Evolutionary conservation across 2,329 filamentous ascomycete species (phyloP).

Genomic region (Magnaporthiopsis rhizophila): DNA sequence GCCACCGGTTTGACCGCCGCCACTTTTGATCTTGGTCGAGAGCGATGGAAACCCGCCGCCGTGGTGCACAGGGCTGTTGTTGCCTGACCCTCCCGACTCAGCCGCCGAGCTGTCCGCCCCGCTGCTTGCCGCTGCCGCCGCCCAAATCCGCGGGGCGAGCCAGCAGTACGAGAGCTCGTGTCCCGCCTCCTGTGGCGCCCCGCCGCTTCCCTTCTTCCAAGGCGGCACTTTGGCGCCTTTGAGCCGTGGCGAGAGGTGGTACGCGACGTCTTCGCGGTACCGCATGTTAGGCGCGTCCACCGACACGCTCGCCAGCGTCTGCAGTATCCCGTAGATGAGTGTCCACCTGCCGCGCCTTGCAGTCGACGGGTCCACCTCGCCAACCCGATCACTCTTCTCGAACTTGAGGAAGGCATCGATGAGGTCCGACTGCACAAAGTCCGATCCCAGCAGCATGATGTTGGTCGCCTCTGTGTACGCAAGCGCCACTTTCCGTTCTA

Average conservation of each 20-base stretch:
- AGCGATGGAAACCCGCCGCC: constrained; percentile 20
- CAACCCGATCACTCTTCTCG: constrained; percentile 44
- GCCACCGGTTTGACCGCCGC: constrained; percentile 11
- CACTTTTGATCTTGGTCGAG: constrained; percentile 13
- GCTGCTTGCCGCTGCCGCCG: constrained; percentile 13
- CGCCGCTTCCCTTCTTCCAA: constrained; percentile 34
- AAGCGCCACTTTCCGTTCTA: constrained; percentile 45
- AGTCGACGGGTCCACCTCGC: constrained; percentile 43
- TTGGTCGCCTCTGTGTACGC: constrained; percentile 55
- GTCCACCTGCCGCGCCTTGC: constrained; percentile 54
- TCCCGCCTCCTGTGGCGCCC: constrained; percentile 25
- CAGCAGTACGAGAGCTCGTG: constrained; percentile 49
- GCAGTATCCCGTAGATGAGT: constrained; percentile 51
- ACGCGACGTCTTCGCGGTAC: constrained; percentile 44
- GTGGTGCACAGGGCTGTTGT: constrained; percentile 16
- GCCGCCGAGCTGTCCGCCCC: constrained; percentile 17
- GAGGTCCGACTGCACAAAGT: constrained; percentile 43
- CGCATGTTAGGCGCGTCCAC: constrained; percentile 47
- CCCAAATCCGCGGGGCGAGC: constrained; percentile 34
- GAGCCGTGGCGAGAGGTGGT: constrained; percentile 48
- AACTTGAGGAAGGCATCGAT: constrained; percentile 48
- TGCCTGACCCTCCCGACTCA: constrained; percentile 15
- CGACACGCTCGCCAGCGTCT: constrained; percentile 50
- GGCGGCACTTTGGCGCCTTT: constrained; percentile 43
- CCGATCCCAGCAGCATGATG: constrained; percentile 45